Evolutionary conservation across 371 early-diverging fungal genomes (phyloP).

Genomic region (Mortierella sp.): DNA sequence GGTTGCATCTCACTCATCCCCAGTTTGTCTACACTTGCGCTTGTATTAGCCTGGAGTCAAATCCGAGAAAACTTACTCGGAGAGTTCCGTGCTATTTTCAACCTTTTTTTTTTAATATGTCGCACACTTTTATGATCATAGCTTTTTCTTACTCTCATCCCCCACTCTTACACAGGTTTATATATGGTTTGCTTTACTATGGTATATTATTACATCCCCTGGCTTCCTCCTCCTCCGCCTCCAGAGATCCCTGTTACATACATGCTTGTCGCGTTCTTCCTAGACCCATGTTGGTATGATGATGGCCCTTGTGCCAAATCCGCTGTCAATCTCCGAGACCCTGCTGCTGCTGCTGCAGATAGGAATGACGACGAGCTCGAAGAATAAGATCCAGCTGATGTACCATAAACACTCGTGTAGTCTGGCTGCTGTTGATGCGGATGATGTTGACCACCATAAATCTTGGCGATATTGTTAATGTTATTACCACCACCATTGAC

Average conservation of each 20-base stretch:
- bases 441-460: conserved; percentile 20
- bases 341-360: neutral
- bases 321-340: conserved; percentile 26
- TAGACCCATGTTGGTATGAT: conserved; percentile 12
- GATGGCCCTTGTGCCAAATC: conserved; percentile 5
- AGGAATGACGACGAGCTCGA: conserved; percentile 8
- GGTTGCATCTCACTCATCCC: neutral
- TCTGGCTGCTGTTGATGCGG: conserved; percentile 18
- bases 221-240: conserved; percentile 4
- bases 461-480: conserved; percentile 20
- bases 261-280: conserved; percentile 37
- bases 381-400: conserved; percentile 8
- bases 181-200: too few relatives aligned
- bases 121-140: neutral
- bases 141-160: too few relatives aligned
- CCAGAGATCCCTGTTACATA: conserved; percentile 16
- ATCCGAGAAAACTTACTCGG: conserved; percentile 4
- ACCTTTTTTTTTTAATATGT: neutral
- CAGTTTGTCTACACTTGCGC: too few relatives aligned
- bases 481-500: conserved; percentile 11
- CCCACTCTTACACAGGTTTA: neutral
- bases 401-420: conserved; percentile 9
- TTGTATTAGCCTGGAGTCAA: conserved; percentile 1
- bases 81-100: conserved; percentile 12
- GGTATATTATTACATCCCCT: neutral